A percentile compares a stretch with the other conserved stretches of the same genome.
Evolutionary conservation across 1,284 basidiomycete species (phyloP).

Genomic region (Retiboletus flavoniger): DNA sequence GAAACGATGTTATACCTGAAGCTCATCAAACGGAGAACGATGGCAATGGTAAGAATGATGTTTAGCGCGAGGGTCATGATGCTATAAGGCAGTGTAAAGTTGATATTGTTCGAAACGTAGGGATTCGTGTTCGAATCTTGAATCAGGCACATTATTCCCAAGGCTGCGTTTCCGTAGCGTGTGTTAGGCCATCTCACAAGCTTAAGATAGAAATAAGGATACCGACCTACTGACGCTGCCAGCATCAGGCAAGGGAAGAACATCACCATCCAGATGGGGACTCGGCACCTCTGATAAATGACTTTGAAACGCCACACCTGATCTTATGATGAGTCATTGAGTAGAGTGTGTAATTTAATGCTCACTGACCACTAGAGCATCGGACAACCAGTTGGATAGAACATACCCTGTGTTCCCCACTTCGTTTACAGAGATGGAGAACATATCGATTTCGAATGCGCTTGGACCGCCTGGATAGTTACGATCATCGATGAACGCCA

Average conservation of each 20-base stretch:
- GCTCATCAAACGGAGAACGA: conserved; percentile 19
- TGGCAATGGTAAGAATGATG: conserved; percentile 23
- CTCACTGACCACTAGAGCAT: conserved; percentile 28
- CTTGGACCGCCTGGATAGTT: conserved; percentile 30
- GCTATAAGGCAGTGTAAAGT: conserved; percentile 22
- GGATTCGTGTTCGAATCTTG: conserved; percentile 17
- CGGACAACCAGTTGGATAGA: conserved; percentile 26
- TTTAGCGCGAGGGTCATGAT: conserved; percentile 24
- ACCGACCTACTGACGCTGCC: conserved; percentile 16
- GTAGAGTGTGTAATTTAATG: not conserved
- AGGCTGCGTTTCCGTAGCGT: not conserved
- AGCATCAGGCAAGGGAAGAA: conserved; percentile 19
- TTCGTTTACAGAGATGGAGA: conserved; percentile 20
- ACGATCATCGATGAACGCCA: conserved; percentile 34
- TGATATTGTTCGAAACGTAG: conserved; percentile 15
- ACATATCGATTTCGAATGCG: conserved; percentile 13
- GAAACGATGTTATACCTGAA: conserved; percentile 1
- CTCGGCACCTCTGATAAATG: conserved; percentile 14
- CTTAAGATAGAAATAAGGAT: too few relatives aligned
- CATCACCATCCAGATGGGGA: conserved; percentile 17
- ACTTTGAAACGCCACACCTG: conserved; percentile 35
- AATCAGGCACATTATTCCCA: conserved; percentile 11
- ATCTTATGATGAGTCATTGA: not conserved
- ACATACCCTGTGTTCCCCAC: conserved; percentile 14
- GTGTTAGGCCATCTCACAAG: not conserved